phyloP scores from a whole-genome alignment of 164 flowering plant species.

The Annona cherimola region DNA sequence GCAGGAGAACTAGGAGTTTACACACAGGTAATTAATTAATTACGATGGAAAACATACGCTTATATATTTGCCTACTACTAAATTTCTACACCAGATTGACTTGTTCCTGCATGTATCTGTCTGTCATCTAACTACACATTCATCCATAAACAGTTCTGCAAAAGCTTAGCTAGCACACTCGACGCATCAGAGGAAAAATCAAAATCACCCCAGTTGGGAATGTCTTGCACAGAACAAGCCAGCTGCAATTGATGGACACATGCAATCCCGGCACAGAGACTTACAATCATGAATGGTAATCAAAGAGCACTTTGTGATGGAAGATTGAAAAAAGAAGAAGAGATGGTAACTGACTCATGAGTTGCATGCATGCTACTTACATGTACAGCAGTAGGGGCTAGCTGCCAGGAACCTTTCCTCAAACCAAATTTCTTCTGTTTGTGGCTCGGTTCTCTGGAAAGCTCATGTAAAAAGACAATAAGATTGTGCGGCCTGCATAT shows the following conservation, averaged over 20 bases:
- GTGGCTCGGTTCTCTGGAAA: neutral
- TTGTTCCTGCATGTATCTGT: neutral
- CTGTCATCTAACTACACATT: slow-evolving; percentile 1
- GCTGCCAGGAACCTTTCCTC: too few relatives aligned
- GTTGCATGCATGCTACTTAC: slow-evolving; percentile 21
- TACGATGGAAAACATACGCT: neutral
- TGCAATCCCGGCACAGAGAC: slow-evolving; percentile 11
- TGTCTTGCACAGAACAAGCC: neutral
- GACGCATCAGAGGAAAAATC: slow-evolving; percentile 23
- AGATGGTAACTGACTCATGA: slow-evolving; percentile 9
- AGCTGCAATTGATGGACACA: slow-evolving; percentile 3
- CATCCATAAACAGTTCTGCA: slow-evolving; percentile 50
- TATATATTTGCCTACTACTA: neutral
- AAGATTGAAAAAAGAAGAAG: neutral
- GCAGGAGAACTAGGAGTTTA: slow-evolving; percentile 50
- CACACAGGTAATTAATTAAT: slow-evolving; percentile 32
- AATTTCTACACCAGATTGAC: neutral
- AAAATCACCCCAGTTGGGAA: slow-evolving; percentile 8
- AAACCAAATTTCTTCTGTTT: too few relatives aligned
- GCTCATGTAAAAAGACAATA: neutral
- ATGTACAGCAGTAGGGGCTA: too few relatives aligned
- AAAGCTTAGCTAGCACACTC: slow-evolving; percentile 53
- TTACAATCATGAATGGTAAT: slow-evolving; percentile 27
- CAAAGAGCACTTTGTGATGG: neutral
- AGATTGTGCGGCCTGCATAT: too few relatives aligned